These are phyloP conservation scores for Medicago arabica DNA, from an alignment of 306 rosid genomes.

Conservation along the genomic window DNA sequence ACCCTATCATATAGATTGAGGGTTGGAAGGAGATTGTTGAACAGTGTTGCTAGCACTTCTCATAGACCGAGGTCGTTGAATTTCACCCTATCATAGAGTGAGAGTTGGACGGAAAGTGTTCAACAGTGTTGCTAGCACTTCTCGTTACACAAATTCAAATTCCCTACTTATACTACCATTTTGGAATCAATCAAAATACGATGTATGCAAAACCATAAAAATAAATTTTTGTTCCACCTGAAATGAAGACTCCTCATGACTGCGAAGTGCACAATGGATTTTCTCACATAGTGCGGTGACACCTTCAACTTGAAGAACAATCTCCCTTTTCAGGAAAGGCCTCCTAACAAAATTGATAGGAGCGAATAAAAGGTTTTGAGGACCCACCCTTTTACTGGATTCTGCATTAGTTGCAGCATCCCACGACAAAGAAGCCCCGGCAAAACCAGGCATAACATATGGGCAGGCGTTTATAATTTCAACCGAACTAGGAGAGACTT, in stretches of 20 bases:
- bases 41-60: neutral
- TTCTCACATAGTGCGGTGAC: slow-evolving; percentile 74
- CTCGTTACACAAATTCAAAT: neutral
- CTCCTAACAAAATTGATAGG: slow-evolving; percentile 72
- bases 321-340: slow-evolving; percentile 82
- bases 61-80: neutral
- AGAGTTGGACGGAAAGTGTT: neutral
- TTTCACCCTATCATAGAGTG: too few relatives aligned
- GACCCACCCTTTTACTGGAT: slow-evolving; percentile 53
- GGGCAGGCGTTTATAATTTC: slow-evolving; percentile 84
- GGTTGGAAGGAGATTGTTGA: neutral
- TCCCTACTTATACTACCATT: neutral
- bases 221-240: slow-evolving; percentile 59
- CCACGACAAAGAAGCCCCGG: slow-evolving; percentile 69
- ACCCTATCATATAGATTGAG: too few relatives aligned
- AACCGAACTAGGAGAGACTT: slow-evolving; percentile 69
- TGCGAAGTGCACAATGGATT: slow-evolving; percentile 61
- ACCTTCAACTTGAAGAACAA: slow-evolving; percentile 86
- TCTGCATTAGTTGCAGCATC: slow-evolving; percentile 55
- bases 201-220: neutral
- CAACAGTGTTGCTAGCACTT: neutral
- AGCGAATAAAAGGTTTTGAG: slow-evolving; percentile 70
- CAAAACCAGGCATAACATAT: slow-evolving; percentile 78
- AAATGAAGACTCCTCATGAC: slow-evolving; percentile 80
- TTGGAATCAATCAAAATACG: slow-evolving; percentile 10